A percentile compares a stretch with the other conserved stretches of the same genome.
Evolutionary conservation across 805 yeast genomes (phyloP).

Genomic region (Candida parachauliodes): DNA sequence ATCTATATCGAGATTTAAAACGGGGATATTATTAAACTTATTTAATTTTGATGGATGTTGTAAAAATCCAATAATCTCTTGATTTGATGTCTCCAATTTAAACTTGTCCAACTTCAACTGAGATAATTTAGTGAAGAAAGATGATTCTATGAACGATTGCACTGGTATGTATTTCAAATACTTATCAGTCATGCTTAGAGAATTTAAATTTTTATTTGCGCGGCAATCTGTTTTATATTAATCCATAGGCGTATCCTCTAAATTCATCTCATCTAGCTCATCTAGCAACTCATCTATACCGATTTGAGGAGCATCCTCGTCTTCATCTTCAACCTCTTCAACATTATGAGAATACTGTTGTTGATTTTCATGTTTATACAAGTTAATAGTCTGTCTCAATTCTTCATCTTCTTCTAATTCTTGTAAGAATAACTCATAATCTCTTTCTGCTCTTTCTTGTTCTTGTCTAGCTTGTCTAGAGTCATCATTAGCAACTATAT

Average conservation of each 20-base stretch:
- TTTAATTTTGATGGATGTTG: constrained; percentile 31
- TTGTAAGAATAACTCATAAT: constrained; percentile 92
- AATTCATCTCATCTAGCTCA: constrained; percentile 89
- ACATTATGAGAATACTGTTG: constrained; percentile 15
- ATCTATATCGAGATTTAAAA: constrained; percentile 29
- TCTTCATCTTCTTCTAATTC: constrained; percentile 97
- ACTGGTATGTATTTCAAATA: constrained; percentile 33
- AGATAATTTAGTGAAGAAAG: constrained; percentile 78
- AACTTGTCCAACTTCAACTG: constrained; percentile 68
- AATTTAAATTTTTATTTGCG: not conserved
- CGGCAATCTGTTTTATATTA: not conserved
- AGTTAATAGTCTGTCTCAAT: constrained; percentile 82
- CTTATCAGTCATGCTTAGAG: constrained; percentile 3
- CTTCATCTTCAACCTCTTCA: constrained; percentile 41
- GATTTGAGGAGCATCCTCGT: constrained; percentile 83
- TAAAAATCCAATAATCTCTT: constrained; percentile 43
- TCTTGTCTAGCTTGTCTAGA: constrained; percentile 80
- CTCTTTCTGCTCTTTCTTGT: constrained; percentile 87
- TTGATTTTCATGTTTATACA: constrained; percentile 64
- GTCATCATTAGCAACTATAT: constrained; percentile 70
- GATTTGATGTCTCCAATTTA: constrained; percentile 54
- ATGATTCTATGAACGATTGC: constrained; percentile 77
- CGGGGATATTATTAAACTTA: constrained; percentile 34
- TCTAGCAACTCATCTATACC: constrained; percentile 90
- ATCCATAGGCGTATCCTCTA: constrained; percentile 50